Evolutionary conservation across 2,329 filamentous ascomycete genomes (phyloP), one percentile per base, ranked within the genome.

Genomic region (Erysiphe neolycopersici): DNA sequence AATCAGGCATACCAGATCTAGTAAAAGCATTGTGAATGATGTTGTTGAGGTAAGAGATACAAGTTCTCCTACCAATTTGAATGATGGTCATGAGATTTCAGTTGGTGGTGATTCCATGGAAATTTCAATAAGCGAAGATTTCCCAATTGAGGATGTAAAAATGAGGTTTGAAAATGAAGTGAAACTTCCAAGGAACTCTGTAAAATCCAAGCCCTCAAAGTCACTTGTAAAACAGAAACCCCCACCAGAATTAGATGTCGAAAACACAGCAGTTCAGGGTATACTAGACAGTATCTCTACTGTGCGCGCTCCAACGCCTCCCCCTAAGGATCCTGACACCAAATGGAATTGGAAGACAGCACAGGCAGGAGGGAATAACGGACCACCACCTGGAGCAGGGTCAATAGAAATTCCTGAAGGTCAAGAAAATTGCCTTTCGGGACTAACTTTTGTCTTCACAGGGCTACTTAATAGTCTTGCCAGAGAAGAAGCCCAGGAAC

Each of bases 381-480:
- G 72, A 2, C 71, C 73, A 17, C 71, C 81, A 16, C 70, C 72
- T 8, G 68, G 69, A 41, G 65, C 70, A 18, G 74, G 73, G 11
- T 62, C 67, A 10, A 72, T 66, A 29, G 82, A 92, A 14, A 62
- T 94, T 42, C 89, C 89, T 0, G 69, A 72, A 17, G 89, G 89
- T 8, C 75, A 76, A 43, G 81, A 89, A 11, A 91, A 94, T 52
- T 98, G 89, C 56, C 69, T 98, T 45, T 76, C 76, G 44, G 89
- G 91, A 0, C 66, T 95, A 44, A 79, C 74, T 0, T 98, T 98
- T 55, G 89, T 98, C 26, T 98, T 98, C 54, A 98, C 91, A 0
- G 89, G 89, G 19, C 68, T 94, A 19, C 64, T 95, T 35, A 71
- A 80, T 47, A 76, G 71, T 0, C 70, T 95, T 45, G 76, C 79